phyloP scores from a whole-genome alignment of 2,329 filamentous ascomycete species.

The Boeremia exigua region DNA sequence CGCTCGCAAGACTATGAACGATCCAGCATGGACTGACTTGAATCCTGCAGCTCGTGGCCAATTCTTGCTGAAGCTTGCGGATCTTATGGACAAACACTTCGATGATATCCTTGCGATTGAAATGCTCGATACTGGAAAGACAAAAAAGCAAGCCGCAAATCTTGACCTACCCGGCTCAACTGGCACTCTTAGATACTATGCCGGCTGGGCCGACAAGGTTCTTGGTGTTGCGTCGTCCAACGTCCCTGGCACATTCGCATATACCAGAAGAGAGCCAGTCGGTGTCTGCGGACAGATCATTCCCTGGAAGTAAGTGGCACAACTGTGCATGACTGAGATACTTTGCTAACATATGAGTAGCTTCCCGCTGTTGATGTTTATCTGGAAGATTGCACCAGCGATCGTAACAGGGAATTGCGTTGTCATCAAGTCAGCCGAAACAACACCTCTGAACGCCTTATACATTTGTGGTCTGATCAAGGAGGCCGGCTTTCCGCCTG shows the following conservation, averaged over 20 bases:
- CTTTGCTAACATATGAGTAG: not conserved
- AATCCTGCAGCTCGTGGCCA: conserved; percentile 9
- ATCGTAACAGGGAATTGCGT: conserved; percentile 15
- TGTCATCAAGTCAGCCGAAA: conserved; percentile 35
- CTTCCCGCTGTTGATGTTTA: conserved; percentile 43
- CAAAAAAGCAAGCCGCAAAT: conserved; percentile 40
- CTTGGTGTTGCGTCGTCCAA: conserved; percentile 77
- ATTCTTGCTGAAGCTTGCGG: conserved; percentile 11
- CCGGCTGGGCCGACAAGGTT: conserved; percentile 80
- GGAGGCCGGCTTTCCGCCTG: conserved; percentile 60
- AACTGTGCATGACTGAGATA: too few species aligned
- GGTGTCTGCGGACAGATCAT: conserved; percentile 81
- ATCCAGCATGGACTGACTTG: conserved; percentile 9
- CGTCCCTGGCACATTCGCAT: conserved; percentile 72
- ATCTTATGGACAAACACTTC: conserved; percentile 15
- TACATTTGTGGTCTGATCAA: conserved; percentile 34
- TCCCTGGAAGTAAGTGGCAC: conserved; percentile 53
- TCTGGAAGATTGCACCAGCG: conserved; percentile 34
- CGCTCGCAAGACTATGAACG: conserved; percentile 13
- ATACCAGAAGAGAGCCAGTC: conserved; percentile 76
- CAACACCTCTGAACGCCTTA: conserved; percentile 30
- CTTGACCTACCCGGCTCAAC: conserved; percentile 68
- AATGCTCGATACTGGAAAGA: conserved; percentile 15
- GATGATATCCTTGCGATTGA: conserved; percentile 16
- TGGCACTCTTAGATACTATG: conserved; percentile 72